phyloP scores from a whole-genome alignment of 768 basidiomycete genomes.

The Amanita fuliginea region DNA sequence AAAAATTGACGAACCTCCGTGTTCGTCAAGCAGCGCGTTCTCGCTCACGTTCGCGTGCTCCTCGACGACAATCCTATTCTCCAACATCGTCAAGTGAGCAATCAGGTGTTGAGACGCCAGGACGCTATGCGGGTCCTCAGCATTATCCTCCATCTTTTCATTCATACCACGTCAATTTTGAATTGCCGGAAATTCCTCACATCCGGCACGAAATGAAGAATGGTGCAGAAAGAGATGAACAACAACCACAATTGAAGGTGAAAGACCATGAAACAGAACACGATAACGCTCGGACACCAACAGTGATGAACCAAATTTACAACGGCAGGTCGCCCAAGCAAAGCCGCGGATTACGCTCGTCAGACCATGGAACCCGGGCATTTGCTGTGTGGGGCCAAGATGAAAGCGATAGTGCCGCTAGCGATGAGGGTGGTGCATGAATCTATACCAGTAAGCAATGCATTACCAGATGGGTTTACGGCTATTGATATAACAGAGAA shows the following conservation, averaged over 20 bases:
- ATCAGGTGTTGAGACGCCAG: constrained; percentile 57
- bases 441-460: background rate
- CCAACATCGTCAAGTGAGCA: constrained; percentile 21
- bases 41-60: background rate
- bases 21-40: constrained; percentile 23
- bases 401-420: constrained; percentile 78
- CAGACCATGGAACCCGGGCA: constrained; percentile 38
- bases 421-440: constrained; percentile 13
- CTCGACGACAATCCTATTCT: background rate
- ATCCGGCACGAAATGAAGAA: constrained; percentile 28
- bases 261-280: constrained; percentile 43
- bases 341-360: constrained; percentile 22
- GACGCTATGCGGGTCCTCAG: constrained; percentile 41
- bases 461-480: background rate
- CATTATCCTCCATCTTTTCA: constrained; percentile 33
- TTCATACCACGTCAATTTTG: constrained; percentile 43
- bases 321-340: constrained; percentile 20
- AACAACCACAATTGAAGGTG: background rate
- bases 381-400: constrained; percentile 87
- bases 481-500: background rate
- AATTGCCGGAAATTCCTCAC: constrained; percentile 21
- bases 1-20: constrained; percentile 19
- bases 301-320: constrained; percentile 27
- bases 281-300: constrained; percentile 52
- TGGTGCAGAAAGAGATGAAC: constrained; percentile 10